A percentile compares a stretch with the other conserved stretches of the same genome.
These are phyloP conservation scores for Yamadazyma triangularis DNA, from an alignment of 1,139 yeast genomes.

Conservation along the genomic window DNA sequence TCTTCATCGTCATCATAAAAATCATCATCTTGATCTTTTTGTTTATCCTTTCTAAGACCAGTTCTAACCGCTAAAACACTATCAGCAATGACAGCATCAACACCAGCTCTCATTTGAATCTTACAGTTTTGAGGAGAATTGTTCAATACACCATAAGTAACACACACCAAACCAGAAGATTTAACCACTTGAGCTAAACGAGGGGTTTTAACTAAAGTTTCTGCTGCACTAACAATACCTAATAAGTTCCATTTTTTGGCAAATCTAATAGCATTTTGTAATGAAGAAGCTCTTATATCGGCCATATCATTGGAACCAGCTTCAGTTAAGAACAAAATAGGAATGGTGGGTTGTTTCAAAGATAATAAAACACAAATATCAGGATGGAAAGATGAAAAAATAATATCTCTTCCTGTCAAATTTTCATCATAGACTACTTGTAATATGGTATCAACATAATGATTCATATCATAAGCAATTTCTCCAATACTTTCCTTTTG, in stretches of 20 bases:
- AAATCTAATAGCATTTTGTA: slow-evolving; percentile 89
- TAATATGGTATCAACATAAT: slow-evolving; percentile 82
- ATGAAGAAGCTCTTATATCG: slow-evolving; percentile 80
- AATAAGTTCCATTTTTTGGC: slow-evolving; percentile 88
- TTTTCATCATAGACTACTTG: slow-evolving; percentile 73
- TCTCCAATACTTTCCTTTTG: slow-evolving; percentile 86
- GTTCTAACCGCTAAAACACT: slow-evolving; percentile 89
- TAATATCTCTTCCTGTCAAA: slow-evolving; percentile 75
- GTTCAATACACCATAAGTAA: slow-evolving; percentile 83
- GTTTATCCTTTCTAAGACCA: slow-evolving; percentile 50
- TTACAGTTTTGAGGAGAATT: slow-evolving; percentile 83
- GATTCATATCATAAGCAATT: slow-evolving; percentile 76
- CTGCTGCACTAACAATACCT: slow-evolving; percentile 90
- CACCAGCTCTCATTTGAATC: slow-evolving; percentile 88
- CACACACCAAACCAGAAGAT: slow-evolving; percentile 87
- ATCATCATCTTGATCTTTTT: background rate
- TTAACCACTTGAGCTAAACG: slow-evolving; percentile 85
- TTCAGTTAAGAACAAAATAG: slow-evolving; percentile 84
- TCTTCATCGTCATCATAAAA: background rate
- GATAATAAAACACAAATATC: slow-evolving; percentile 84
- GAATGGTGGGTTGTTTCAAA: slow-evolving; percentile 89
- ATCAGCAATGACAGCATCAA: slow-evolving; percentile 96
- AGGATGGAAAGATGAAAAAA: slow-evolving; percentile 93
- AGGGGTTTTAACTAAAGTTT: slow-evolving; percentile 81
- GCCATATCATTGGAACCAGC: slow-evolving; percentile 82